Conservation (phyloP, 345 rosid species). For the Eucalyptus erythrocorys region DNA sequence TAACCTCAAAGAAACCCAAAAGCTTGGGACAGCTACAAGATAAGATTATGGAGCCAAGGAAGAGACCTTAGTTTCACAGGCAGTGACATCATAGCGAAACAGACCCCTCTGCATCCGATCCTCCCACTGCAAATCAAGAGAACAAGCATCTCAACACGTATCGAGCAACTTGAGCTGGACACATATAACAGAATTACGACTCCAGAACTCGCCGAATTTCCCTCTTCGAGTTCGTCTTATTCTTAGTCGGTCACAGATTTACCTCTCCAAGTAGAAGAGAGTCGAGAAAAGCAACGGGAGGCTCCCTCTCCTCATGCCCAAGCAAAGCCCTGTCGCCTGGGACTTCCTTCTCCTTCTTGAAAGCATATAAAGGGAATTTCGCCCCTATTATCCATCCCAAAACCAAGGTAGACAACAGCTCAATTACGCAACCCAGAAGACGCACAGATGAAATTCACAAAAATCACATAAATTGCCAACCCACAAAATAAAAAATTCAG, state of each 20-base stretch:
- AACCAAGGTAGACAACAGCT: not conserved
- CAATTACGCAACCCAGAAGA: not conserved
- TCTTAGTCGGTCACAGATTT: not conserved
- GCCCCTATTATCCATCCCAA: conserved; percentile 26
- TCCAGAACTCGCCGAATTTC: not conserved
- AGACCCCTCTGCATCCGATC: conserved; percentile 83
- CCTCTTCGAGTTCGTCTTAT: not conserved
- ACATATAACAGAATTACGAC: not conserved
- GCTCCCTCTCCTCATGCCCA: conserved; percentile 17
- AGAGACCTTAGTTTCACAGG: conserved; percentile 84
- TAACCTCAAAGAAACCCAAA: not conserved
- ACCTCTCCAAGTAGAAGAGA: conserved; percentile 81
- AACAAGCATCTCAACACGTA: not conserved
- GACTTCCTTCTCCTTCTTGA: conserved; percentile 30
- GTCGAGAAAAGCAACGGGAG: conserved; percentile 61
- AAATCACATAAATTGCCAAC: not conserved
- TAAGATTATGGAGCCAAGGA: not conserved
- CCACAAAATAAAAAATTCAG: not conserved
- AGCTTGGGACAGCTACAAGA: not conserved
- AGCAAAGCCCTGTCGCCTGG: conserved; percentile 1
- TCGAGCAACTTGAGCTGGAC: not conserved
- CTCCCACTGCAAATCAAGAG: conserved; percentile 64
- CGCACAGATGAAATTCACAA: not conserved
- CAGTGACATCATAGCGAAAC: conserved; percentile 92
- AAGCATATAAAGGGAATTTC: conserved; percentile 61